Evolutionary conservation across 2,329 filamentous ascomycete species (phyloP).

Genomic region (Trichophyton mentagrophytes): DNA sequence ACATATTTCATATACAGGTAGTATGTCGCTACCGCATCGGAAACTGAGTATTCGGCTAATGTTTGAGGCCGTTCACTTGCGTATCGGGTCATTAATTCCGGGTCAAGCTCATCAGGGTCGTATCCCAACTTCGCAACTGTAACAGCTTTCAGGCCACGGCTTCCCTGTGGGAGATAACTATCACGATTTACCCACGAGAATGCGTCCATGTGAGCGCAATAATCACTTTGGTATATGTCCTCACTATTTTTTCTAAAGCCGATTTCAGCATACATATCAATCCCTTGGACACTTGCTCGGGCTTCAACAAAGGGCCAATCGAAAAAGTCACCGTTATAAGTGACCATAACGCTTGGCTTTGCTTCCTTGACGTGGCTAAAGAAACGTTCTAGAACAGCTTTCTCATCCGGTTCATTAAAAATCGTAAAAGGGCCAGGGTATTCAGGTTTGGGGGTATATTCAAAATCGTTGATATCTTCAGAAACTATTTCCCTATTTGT

Average conservation of each 20-base stretch:
- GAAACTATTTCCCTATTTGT: slow-evolving; percentile 97
- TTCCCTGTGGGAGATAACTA: slow-evolving; percentile 93
- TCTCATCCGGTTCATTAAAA: slow-evolving; percentile 95
- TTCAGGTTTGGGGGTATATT: slow-evolving; percentile 94
- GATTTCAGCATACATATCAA: slow-evolving; percentile 98
- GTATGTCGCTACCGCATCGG: slow-evolving; percentile 95
- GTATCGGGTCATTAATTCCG: slow-evolving; percentile 86
- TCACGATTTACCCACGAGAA: slow-evolving; percentile 99
- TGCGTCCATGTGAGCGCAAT: slow-evolving; percentile 97
- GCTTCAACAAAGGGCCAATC: slow-evolving; percentile 99
- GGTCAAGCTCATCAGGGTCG: slow-evolving; percentile 93
- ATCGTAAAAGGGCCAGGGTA: slow-evolving; percentile 93
- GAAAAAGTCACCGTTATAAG: slow-evolving; percentile 99
- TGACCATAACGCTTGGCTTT: slow-evolving; percentile 89
- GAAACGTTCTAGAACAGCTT: slow-evolving; percentile 74
- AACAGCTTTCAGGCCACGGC: slow-evolving; percentile 91
- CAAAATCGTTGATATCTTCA: slow-evolving; percentile 93
- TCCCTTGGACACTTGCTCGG: slow-evolving; percentile 80
- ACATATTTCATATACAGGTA: slow-evolving; percentile 99
- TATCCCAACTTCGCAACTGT: slow-evolving; percentile 97
- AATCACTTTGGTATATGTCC: slow-evolving; percentile 90
- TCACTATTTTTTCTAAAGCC: slow-evolving; percentile 91
- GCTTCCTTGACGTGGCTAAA: slow-evolving; percentile 93
- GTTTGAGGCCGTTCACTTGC: slow-evolving; percentile 85
- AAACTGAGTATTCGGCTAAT: slow-evolving; percentile 93